Evolutionary conservation across 108 stramenopile species (phyloP), one percentile per base, ranked within the genome.

Genomic region (Cyclostephanos tholiformis): DNA sequence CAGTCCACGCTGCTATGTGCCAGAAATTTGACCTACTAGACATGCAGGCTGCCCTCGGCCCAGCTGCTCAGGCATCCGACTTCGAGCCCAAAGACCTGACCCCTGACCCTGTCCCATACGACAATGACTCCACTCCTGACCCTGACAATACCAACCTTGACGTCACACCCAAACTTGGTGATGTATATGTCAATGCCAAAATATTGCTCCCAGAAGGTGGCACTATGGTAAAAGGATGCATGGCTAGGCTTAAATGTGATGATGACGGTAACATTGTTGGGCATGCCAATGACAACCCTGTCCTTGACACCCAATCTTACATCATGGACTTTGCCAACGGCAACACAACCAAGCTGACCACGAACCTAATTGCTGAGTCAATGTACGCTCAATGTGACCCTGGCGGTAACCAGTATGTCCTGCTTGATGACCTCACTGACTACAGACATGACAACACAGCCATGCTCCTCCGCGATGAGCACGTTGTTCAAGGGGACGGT

Each of bases 211-310:
- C 84, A 12, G 10, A 35, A 4, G 80, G 77, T 2, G 63, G 53
- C 56, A 25, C 46, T 0, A 20, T 59, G 23, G 14, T 27, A 5
- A 51, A 36, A 20, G 84, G 72, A 49, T 67, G 51, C 12, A 76
- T 87, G 30, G 39, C 23, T 16, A 22, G 56, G 19, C 72, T 71
- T 0, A 85, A 85, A 59, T 55, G 77, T 4, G 51, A 77, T 20
- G 25, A 36, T 16, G 74, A 74, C 62, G 85, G 82, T 0, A 74
- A 62, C n/a, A 74, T 75, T 6, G 39, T 86, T 65, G 82, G 82
- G 0, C 29, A 22, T 0, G 20, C 43, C 0, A 58, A 59, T 55
- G 50, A 35, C 10, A 36, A 72, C 25, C 29, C 64, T 0, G 60
- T 67, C 10, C 71, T 76, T 10, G 76, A 82, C 49, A 72, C 75